A percentile compares a stretch with the other conserved stretches of the same genome.
Conservation (phyloP, 345 rosid genomes). For the Brassica rapa region DNA sequence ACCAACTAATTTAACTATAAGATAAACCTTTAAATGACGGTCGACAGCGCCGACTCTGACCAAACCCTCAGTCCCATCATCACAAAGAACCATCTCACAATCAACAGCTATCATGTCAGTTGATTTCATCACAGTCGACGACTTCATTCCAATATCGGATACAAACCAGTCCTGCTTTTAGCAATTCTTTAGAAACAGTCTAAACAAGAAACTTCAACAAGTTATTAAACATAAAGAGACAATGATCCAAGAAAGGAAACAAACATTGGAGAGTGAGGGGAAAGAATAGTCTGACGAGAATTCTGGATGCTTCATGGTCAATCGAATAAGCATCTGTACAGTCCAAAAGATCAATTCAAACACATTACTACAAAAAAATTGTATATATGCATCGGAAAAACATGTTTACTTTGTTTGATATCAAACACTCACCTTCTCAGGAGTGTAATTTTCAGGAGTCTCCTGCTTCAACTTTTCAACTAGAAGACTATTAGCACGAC, state of each 20-base stretch:
- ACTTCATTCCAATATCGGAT: constrained; percentile 45
- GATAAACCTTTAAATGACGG: constrained; percentile 53
- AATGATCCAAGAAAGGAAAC: constrained; percentile 9
- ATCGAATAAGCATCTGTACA: constrained; percentile 65
- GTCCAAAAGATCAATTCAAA: constrained; percentile 39
- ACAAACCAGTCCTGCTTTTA: constrained; percentile 63
- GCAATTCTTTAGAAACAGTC: background rate
- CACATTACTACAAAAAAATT: background rate
- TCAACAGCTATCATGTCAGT: constrained; percentile 63
- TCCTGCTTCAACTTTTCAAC: constrained; percentile 41
- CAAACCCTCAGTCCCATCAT: constrained; percentile 56
- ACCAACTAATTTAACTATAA: background rate
- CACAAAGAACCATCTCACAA: constrained; percentile 96
- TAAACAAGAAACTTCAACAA: background rate
- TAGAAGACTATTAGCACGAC: constrained; percentile 40
- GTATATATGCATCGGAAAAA: background rate
- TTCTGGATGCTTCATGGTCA: constrained; percentile 62
- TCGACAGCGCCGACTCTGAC: constrained; percentile 76
- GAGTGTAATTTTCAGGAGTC: constrained; percentile 44
- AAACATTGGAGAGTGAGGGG: constrained; percentile 57
- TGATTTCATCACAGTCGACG: constrained; percentile 41
- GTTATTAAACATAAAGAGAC: background rate
- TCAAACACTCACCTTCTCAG: constrained; percentile 52
- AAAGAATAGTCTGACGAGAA: constrained; percentile 52
- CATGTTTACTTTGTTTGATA: background rate